phyloP scores from a whole-genome alignment of 169 alveolate genomes.

The Plasmodium vivax region DNA sequence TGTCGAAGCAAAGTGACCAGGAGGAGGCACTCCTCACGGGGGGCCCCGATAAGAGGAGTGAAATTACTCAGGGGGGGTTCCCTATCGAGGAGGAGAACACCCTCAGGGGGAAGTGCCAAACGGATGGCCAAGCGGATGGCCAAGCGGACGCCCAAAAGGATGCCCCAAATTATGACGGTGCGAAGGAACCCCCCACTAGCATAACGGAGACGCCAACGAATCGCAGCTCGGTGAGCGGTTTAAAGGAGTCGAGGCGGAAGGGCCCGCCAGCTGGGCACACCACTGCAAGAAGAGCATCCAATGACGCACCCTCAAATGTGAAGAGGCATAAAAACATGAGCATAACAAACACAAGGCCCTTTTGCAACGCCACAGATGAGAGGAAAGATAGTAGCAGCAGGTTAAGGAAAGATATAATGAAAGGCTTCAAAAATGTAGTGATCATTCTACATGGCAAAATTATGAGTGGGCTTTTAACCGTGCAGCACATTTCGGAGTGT shows the following conservation, averaged over 20 bases:
- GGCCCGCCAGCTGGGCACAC: neutral
- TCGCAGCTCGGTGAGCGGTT: neutral
- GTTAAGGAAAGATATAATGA: constrained; percentile 13
- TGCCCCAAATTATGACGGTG: neutral
- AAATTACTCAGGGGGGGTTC: neutral
- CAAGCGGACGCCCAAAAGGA: neutral
- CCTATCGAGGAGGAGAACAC: neutral
- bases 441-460: constrained; percentile 29
- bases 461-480: constrained; percentile 25
- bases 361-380: neutral
- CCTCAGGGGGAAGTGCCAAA: neutral
- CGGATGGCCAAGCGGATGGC: neutral
- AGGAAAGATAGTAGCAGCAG: neutral
- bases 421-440: neutral
- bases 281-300: neutral
- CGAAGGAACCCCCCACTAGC: neutral
- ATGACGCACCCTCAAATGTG: neutral
- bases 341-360: neutral
- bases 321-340: neutral
- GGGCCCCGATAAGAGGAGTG: neutral
- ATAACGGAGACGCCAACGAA: neutral
- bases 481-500: constrained; percentile 21
- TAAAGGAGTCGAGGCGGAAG: neutral
- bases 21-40: neutral
- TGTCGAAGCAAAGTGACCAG: neutral